Evolutionary conservation across 2,329 filamentous ascomycete genomes (phyloP).

Genomic region (Sphaerulina musiva): DNA sequence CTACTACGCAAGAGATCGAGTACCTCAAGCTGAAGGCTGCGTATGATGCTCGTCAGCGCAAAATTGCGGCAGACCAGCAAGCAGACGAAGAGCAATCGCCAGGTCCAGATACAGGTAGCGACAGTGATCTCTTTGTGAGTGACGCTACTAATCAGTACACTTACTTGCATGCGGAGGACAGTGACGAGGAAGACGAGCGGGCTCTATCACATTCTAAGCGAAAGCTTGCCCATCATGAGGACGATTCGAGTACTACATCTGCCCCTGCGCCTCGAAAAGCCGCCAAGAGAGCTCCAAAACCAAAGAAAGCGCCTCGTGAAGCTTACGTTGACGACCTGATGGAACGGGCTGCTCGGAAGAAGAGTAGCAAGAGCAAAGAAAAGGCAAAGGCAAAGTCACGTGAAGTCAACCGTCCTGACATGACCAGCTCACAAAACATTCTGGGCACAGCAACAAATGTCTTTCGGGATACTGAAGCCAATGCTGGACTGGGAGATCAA

Average conservation of each 20-base stretch:
- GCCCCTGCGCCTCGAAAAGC: neutral
- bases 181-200: neutral
- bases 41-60: conserved; percentile 17
- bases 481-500: conserved; percentile 16
- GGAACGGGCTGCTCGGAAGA: conserved; percentile 1
- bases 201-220: neutral
- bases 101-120: conserved; percentile 2
- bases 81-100: conserved; percentile 11
- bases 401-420: neutral
- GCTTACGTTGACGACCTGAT: conserved; percentile 13
- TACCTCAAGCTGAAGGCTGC: conserved; percentile 20
- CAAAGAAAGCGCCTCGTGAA: neutral
- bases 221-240: conserved; percentile 4
- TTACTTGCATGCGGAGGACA: neutral
- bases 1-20: conserved; percentile 21
- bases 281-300: no score
- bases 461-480: conserved; percentile 23
- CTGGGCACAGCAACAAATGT: conserved; percentile 19
- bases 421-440: conserved; percentile 19
- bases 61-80: conserved; percentile 16
- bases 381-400: conserved; percentile 11
- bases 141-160: neutral
- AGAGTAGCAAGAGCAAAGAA: conserved; percentile 4
- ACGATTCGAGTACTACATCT: neutral
- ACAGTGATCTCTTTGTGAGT: conserved; percentile 14